Evolutionary conservation across 306 rosid species (phyloP), one percentile per base, ranked within the genome.

Genomic region (Clitoria ternatea): DNA sequence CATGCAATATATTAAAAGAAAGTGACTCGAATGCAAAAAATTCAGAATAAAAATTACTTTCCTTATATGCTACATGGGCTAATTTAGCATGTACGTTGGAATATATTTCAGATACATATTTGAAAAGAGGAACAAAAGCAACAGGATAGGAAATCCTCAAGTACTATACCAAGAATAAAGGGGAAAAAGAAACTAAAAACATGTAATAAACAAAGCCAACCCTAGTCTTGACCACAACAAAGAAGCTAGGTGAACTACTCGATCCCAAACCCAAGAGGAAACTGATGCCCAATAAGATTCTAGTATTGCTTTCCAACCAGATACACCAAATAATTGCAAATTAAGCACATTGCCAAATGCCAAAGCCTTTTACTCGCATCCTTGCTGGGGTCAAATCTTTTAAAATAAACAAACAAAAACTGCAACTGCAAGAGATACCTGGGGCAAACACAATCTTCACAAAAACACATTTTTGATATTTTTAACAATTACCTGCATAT

Each of bases 71-170:
- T 52, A 39, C 30, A 49, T 7, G n/a, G 1, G 15, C 13, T 33
- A 78, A 73, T 69, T 61, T 73, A 59, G 53, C 44, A 40, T 32
- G 76, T 37, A 22, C 61, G 40, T 36, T 7, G 3, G 26, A 59
- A 22, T 13, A 65, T 57, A 13, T 11, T 22, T 29, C 55, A 68
- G 55, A 42, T 55, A 22, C 61, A 56, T 33, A 79, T 54, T 49
- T 15, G 30, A 42, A 33, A 69, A 9, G 10, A 22, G 17, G 59
- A 9, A 22, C 59, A 22, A 50, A 50, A 50, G 59, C 0, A 0
- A 18, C 20, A 50, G 59, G 32, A 22, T 10, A 23, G 22, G 14
- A 4, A 50, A 22, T 22, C 8, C 3, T 20, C 32, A 50, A 50
- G 7, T 19, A 22, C 30, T 50, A 50, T 1, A 50, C 3, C 7